phyloP scores from a whole-genome alignment of 768 basidiomycete genomes.

The Amanita muscaria region DNA sequence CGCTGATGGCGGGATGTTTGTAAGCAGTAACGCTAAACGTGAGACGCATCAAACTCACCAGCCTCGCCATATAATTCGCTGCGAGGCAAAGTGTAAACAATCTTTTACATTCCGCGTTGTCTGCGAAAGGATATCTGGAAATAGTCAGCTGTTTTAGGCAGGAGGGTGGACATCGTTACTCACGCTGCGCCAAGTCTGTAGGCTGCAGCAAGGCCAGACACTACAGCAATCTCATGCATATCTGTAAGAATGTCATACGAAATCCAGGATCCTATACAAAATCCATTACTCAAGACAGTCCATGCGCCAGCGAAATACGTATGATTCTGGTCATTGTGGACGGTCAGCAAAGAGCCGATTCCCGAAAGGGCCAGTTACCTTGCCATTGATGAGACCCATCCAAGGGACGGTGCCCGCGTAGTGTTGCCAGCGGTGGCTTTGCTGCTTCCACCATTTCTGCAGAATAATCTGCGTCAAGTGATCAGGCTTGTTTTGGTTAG shows the following conservation, averaged over 20 bases:
- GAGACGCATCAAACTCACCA: neutral
- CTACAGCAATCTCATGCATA: slow-evolving; percentile 32
- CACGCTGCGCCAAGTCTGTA: slow-evolving; percentile 30
- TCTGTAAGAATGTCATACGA: slow-evolving; percentile 13
- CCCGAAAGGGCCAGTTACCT: too few relatives aligned
- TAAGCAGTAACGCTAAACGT: neutral
- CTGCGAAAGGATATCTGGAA: slow-evolving; percentile 23
- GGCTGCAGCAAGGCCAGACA: slow-evolving; percentile 29
- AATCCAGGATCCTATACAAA: neutral
- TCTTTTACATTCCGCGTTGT: slow-evolving; percentile 23
- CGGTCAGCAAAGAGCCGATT: too few relatives aligned
- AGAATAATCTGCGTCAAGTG: slow-evolving; percentile 24
- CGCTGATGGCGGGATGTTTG: slow-evolving; percentile 4
- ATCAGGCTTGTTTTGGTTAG: neutral
- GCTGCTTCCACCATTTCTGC: slow-evolving; percentile 48
- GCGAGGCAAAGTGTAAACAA: slow-evolving; percentile 22
- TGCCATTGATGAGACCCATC: slow-evolving; percentile 30
- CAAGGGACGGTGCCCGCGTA: slow-evolving; percentile 29
- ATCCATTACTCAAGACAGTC: slow-evolving; percentile 25
- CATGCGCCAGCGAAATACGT: slow-evolving; percentile 30
- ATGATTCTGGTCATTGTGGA: slow-evolving; percentile 15
- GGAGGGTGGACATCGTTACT: slow-evolving; percentile 1
- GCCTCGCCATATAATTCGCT: slow-evolving; percentile 16
- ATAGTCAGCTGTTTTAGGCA: neutral
- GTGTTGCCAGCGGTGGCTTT: slow-evolving; percentile 42